Conservation (phyloP, 1,284 basidiomycete genomes). For the Kwoniella shivajii region DNA sequence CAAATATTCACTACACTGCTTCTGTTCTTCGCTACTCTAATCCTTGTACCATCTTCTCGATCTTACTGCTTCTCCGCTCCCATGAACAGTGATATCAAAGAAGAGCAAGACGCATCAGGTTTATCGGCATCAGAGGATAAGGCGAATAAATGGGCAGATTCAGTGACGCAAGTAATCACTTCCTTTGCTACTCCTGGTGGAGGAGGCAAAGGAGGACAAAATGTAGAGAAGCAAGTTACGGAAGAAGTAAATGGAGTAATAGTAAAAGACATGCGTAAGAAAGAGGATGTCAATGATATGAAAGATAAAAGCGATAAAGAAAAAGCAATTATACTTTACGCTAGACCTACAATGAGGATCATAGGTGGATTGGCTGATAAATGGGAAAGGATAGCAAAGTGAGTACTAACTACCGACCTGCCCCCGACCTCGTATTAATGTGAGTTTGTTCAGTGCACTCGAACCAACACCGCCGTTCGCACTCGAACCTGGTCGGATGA, state of each 20-base stretch:
- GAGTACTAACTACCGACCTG: too few species aligned
- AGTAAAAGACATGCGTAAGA: constrained; percentile 19
- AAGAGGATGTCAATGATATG: constrained; percentile 1
- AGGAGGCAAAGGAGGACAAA: not conserved
- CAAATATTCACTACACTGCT: constrained; percentile 33
- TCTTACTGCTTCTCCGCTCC: constrained; percentile 20
- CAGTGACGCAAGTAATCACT: constrained; percentile 11
- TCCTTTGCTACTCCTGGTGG: constrained; percentile 6
- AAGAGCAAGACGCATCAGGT: constrained; percentile 1
- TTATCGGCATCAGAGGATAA: constrained; percentile 17
- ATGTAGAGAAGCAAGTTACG: not conserved
- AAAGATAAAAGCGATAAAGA: constrained; percentile 19
- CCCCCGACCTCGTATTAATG: not conserved
- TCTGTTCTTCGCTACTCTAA: constrained; percentile 23
- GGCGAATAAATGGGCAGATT: constrained; percentile 19
- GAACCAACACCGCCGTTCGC: constrained; percentile 21
- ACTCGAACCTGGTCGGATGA: constrained; percentile 9
- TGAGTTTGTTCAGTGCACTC: constrained; percentile 21
- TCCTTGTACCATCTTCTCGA: constrained; percentile 28
- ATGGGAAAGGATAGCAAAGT: constrained; percentile 41
- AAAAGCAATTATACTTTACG: constrained; percentile 24
- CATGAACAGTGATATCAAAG: not conserved
- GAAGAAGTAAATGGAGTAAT: constrained; percentile 16
- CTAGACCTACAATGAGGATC: constrained; percentile 28
- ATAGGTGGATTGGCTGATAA: constrained; percentile 35